phyloP scores from a whole-genome alignment of 1,284 basidiomycete genomes.

The Cystobasidiaceae sp. region DNA sequence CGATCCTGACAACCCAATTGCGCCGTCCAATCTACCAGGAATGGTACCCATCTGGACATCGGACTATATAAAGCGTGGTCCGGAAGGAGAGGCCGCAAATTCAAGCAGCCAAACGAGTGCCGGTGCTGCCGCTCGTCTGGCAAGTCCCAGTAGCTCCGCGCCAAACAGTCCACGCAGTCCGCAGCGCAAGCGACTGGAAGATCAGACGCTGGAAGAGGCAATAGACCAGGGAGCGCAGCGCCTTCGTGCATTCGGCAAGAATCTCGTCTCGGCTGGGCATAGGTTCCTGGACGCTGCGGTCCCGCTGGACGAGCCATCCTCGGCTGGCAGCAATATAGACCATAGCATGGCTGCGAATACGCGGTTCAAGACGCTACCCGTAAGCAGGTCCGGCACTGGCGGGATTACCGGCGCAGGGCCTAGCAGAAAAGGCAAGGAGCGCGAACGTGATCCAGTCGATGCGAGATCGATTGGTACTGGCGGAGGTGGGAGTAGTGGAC shows the following conservation, averaged over 20 bases:
- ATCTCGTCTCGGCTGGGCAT: neutral
- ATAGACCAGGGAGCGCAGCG: constrained; percentile 9
- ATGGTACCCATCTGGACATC: neutral
- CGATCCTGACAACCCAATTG: constrained; percentile 1
- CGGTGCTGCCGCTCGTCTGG: neutral
- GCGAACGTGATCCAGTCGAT: constrained; percentile 17
- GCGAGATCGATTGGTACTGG: neutral
- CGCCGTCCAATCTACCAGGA: neutral
- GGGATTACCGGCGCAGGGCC: constrained; percentile 7
- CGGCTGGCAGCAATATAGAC: neutral
- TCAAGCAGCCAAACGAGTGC: too few species aligned
- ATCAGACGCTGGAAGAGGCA: constrained; percentile 26
- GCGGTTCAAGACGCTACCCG: neutral
- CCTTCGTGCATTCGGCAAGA: constrained; percentile 15
- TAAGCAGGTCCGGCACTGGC: neutral
- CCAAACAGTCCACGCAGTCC: constrained; percentile 2
- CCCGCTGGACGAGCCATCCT: constrained; percentile 7
- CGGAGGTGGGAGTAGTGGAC: neutral
- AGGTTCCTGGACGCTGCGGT: constrained; percentile 24
- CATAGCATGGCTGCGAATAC: neutral
- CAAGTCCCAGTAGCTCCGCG: neutral
- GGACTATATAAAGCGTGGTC: neutral
- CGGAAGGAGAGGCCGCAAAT: too few species aligned
- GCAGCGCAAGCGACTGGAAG: constrained; percentile 2
- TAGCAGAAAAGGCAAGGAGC: constrained; percentile 27